Percentiles rank a stretch among this genome's conserved stretches.
Evolutionary conservation across 2,329 filamentous ascomycete genomes (phyloP).

Genomic region (Ophiostoma australiae): DNA sequence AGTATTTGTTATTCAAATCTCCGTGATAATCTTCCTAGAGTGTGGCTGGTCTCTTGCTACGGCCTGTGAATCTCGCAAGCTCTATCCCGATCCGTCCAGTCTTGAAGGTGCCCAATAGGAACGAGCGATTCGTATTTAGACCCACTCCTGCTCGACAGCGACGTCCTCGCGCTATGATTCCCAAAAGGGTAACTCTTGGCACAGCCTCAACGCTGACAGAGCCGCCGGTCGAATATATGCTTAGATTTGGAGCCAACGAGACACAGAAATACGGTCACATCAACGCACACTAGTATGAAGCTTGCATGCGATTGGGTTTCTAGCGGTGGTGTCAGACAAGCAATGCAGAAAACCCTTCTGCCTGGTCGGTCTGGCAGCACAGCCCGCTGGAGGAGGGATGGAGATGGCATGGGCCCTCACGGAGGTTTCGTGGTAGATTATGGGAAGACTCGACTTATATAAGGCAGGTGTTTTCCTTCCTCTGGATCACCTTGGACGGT

Average conservation of each 20-base stretch:
- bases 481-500: neutral
- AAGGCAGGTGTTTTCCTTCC: neutral
- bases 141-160: neutral
- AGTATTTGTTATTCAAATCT: neutral
- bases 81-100: neutral
- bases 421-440: neutral
- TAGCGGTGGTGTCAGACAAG: neutral
- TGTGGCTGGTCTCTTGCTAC: neutral
- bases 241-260: neutral
- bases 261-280: neutral
- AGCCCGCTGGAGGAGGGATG: neutral
- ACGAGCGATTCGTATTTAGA: neutral
- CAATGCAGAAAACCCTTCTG: neutral
- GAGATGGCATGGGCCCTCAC: neutral
- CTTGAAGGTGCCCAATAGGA: neutral
- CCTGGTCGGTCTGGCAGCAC: neutral
- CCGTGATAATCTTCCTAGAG: neutral
- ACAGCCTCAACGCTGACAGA: neutral
- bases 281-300: too few relatives aligned
- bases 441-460: neutral
- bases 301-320: neutral
- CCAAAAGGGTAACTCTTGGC: neutral
- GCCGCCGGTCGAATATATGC: neutral
- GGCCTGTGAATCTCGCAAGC: neutral
- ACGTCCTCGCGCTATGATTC: neutral